These are phyloP conservation scores for Chlamydomonas sp. DNA, from an alignment of 139 green algal species.

Conservation along the genomic window DNA sequence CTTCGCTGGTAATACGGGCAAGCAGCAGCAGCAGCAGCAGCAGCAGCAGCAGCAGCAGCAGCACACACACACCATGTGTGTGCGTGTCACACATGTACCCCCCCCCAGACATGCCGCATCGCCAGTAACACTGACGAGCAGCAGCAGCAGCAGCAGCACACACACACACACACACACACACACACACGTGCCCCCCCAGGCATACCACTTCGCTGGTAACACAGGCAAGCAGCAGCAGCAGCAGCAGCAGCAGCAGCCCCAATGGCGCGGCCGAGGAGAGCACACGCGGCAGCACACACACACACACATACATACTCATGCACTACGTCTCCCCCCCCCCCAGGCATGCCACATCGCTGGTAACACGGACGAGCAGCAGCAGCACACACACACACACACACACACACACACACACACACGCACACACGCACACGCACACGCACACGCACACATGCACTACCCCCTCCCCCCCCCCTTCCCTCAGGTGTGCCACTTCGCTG, in stretches of 20 bases:
- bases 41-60: no score
- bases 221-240: neutral
- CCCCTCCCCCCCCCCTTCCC: neutral
- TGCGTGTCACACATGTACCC: no score
- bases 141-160: neutral
- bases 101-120: no score
- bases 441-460: neutral
- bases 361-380: neutral
- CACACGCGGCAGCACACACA: conserved; percentile 2
- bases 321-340: neutral
- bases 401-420: neutral
- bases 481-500: neutral
- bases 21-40: no score
- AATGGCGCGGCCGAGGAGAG: no score
- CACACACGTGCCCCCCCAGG: neutral
- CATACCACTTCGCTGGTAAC: neutral
- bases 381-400: neutral
- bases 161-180: neutral
- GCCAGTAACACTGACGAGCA: neutral
- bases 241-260: no score
- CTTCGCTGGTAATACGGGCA: no score
- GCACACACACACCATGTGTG: no score
- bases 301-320: neutral
- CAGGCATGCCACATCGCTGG: neutral
- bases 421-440: neutral